phyloP scores from a whole-genome alignment of 2,329 filamentous ascomycete genomes.

The Colletotrichum truncatum region DNA sequence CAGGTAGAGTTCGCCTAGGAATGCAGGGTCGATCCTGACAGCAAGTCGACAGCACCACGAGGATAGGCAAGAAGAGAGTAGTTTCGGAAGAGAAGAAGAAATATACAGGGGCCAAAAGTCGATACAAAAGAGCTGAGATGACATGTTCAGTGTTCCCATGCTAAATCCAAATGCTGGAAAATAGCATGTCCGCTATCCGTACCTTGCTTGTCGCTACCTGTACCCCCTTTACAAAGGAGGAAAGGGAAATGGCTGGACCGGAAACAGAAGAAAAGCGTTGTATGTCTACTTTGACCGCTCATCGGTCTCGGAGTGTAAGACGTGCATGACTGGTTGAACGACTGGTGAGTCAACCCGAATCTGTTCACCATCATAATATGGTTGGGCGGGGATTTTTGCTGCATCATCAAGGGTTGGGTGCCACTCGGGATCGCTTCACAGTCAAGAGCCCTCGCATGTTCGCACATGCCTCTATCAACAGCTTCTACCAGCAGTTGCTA shows the following conservation, averaged over 20 bases:
- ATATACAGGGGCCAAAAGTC: not conserved
- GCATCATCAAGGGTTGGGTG: too few species aligned
- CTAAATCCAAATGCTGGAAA: too few species aligned
- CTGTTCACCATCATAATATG: not conserved
- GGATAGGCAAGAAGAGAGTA: not conserved
- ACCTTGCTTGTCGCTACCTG: not conserved
- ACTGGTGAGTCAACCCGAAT: not conserved
- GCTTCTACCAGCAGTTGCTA: not conserved
- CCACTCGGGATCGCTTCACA: too few species aligned
- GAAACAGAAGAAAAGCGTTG: not conserved
- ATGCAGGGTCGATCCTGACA: constrained; percentile 4
- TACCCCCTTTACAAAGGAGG: not conserved
- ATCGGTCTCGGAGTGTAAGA: not conserved
- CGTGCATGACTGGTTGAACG: not conserved
- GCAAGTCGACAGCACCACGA: not conserved
- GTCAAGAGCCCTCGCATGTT: too few species aligned
- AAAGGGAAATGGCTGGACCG: not conserved
- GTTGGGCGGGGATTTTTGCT: not conserved
- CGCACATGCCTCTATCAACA: too few species aligned
- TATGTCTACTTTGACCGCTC: not conserved
- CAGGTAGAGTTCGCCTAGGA: not conserved
- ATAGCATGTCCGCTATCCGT: too few species aligned
- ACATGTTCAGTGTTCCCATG: too few species aligned
- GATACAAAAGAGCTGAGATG: too few species aligned
- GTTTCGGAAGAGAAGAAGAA: not conserved